phyloP scores from a whole-genome alignment of 768 basidiomycete genomes.

The Leccinum uliginosum region DNA sequence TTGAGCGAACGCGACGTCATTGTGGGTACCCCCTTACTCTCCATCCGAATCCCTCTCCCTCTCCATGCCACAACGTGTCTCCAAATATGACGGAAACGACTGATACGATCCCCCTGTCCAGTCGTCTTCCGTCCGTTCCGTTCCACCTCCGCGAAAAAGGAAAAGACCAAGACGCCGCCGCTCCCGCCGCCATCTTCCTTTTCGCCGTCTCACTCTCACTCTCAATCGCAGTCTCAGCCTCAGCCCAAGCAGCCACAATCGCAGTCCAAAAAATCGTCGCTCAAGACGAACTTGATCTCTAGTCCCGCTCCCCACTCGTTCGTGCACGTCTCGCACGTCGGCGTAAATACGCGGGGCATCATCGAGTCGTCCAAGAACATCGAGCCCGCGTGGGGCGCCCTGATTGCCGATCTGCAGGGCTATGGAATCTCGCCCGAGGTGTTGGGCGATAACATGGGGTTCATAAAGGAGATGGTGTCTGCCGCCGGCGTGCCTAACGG shows the following conservation, averaged over 20 bases:
- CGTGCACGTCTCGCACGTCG: slow-evolving; percentile 63
- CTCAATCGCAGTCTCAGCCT: neutral
- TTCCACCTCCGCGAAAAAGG: slow-evolving; percentile 25
- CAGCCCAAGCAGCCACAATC: neutral
- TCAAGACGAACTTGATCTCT: slow-evolving; percentile 44
- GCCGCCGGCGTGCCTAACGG: slow-evolving; percentile 10
- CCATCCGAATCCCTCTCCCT: neutral
- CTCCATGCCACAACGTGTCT: neutral
- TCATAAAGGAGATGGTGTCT: slow-evolving; percentile 29
- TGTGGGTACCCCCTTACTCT: slow-evolving; percentile 19
- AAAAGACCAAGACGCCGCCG: slow-evolving; percentile 34
- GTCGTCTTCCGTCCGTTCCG: slow-evolving; percentile 28
- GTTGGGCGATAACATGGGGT: slow-evolving; percentile 30
- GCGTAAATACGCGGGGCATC: slow-evolving; percentile 45
- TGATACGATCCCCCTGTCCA: slow-evolving; percentile 1
- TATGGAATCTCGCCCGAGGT: slow-evolving; percentile 33
- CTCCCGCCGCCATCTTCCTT: slow-evolving; percentile 25
- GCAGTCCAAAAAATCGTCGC: slow-evolving; percentile 29
- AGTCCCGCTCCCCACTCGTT: slow-evolving; percentile 57
- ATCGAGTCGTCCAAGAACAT: slow-evolving; percentile 52
- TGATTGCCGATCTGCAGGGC: slow-evolving; percentile 40
- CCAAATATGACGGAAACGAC: neutral
- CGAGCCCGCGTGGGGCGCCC: slow-evolving; percentile 50
- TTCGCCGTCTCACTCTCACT: neutral
- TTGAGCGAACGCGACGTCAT: slow-evolving; percentile 44